Percentiles rank a stretch among this genome's conserved stretches.
These are phyloP conservation scores for Verticillium nubilum DNA, from an alignment of 2,329 filamentous ascomycete genomes.

Conservation along the genomic window DNA sequence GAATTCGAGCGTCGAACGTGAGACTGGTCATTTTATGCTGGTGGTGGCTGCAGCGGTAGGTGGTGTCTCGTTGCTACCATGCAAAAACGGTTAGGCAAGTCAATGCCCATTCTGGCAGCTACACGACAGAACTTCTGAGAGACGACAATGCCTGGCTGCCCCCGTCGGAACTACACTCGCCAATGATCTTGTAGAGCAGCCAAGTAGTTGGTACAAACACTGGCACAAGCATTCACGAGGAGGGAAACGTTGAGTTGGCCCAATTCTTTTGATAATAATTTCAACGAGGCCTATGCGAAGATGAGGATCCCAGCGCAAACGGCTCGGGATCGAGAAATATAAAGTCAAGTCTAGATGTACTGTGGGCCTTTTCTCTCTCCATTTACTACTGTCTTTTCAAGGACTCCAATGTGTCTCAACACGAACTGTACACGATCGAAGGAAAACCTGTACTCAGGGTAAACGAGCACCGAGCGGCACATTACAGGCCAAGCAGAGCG, in stretches of 20 bases:
- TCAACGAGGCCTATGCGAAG: background rate
- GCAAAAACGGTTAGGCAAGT: too few relatives aligned
- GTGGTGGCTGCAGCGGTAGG: too few relatives aligned
- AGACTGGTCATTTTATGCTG: background rate
- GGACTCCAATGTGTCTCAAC: background rate
- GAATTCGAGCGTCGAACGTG: background rate
- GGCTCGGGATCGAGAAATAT: background rate
- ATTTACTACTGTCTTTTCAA: background rate
- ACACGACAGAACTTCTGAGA: too few relatives aligned
- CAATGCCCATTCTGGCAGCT: too few relatives aligned
- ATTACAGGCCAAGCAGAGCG: constrained; percentile 52
- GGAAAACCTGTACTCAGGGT: background rate
- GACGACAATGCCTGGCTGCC: too few relatives aligned
- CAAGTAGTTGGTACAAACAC: background rate
- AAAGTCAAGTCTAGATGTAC: background rate
- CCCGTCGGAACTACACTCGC: too few relatives aligned
- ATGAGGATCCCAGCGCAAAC: background rate
- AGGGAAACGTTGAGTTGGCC: background rate
- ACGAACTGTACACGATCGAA: background rate
- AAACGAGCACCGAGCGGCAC: background rate
- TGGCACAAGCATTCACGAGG: background rate
- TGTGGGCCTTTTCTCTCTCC: background rate
- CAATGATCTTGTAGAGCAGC: background rate
- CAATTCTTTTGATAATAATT: background rate
- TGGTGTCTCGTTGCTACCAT: too few relatives aligned